Evolutionary conservation across 768 basidiomycete species (phyloP).

Genomic region (Suillus spraguei): DNA sequence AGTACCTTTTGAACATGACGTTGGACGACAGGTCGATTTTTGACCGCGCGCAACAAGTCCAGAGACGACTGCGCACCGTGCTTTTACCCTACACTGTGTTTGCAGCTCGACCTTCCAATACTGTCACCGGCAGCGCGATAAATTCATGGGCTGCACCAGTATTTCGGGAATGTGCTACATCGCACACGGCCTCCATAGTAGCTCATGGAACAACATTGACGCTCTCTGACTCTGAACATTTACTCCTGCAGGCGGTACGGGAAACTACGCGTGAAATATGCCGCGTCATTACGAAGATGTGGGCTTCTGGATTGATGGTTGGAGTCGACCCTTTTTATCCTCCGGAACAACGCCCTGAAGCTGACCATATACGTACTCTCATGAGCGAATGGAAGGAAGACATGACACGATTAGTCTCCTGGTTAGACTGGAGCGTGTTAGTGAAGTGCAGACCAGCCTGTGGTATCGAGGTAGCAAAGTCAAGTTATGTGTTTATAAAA

Average conservation of each 20-base stretch:
- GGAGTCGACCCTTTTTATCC: conserved; percentile 10
- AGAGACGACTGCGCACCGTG: conserved; percentile 24
- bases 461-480: conserved; percentile 11
- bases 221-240: conserved; percentile 10
- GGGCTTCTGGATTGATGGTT: conserved; percentile 19
- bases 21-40: background rate
- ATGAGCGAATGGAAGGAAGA: conserved; percentile 16
- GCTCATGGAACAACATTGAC: conserved; percentile 8
- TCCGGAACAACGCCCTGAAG: conserved; percentile 3
- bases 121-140: background rate
- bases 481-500: background rate
- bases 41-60: conserved; percentile 12
- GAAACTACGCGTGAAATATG: conserved; percentile 21
- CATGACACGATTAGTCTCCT: conserved; percentile 16
- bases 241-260: conserved; percentile 7
- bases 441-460: conserved; percentile 21
- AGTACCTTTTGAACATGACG: too few species aligned
- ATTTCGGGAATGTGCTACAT: conserved; percentile 15
- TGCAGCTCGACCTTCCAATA: conserved; percentile 3
- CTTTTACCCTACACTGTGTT: conserved; percentile 14
- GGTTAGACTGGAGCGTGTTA: conserved; percentile 27
- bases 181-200: conserved; percentile 13
- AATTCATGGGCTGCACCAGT: conserved; percentile 16
- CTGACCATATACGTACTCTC: conserved; percentile 7
- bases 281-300: conserved; percentile 21